phyloP scores from a whole-genome alignment of 768 basidiomycete species.

The Gymnopilus junonius region DNA sequence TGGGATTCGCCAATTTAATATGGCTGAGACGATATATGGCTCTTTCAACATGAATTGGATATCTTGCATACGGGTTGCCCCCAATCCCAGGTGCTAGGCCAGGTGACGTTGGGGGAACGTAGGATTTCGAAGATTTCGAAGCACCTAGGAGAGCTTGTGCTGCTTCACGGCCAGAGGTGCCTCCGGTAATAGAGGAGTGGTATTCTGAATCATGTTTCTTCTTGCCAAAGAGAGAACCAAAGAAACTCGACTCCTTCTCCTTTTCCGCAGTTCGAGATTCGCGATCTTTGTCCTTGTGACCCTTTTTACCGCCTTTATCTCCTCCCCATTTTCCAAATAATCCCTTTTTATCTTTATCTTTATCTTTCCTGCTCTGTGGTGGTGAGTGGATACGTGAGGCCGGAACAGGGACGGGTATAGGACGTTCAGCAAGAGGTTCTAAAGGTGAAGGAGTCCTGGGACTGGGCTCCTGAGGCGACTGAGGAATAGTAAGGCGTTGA shows the following conservation, averaged over 20 bases:
- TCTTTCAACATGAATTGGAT: conserved; percentile 98
- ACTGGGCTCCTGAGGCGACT: conserved; percentile 37
- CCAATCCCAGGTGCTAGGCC: conserved; percentile 45
- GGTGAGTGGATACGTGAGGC: conserved; percentile 34
- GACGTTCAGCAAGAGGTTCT: conserved; percentile 31
- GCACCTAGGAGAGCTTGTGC: conserved; percentile 86
- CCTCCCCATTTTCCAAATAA: conserved; percentile 70
- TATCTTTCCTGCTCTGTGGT: conserved; percentile 60
- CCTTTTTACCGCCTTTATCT: conserved; percentile 67
- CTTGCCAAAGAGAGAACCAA: conserved; percentile 90
- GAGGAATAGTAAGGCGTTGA: conserved; percentile 52
- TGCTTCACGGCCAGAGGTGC: conserved; percentile 76
- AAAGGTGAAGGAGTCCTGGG: conserved; percentile 66
- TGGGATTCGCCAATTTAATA: conserved; percentile 97
- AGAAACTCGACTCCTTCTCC: conserved; percentile 84
- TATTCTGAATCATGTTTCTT: conserved; percentile 75
- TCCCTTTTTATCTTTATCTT: conserved; percentile 80
- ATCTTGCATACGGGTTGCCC: conserved; percentile 67
- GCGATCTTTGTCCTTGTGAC: conserved; percentile 42
- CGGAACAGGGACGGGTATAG: conserved; percentile 31
- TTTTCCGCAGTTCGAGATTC: conserved; percentile 56
- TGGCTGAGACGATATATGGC: conserved; percentile 97
- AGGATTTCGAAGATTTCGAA: conserved; percentile 77
- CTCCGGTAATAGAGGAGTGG: conserved; percentile 37
- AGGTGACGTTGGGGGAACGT: conserved; percentile 66